phyloP scores from a whole-genome alignment of 345 rosid species.

The Hirschfeldia incana region DNA sequence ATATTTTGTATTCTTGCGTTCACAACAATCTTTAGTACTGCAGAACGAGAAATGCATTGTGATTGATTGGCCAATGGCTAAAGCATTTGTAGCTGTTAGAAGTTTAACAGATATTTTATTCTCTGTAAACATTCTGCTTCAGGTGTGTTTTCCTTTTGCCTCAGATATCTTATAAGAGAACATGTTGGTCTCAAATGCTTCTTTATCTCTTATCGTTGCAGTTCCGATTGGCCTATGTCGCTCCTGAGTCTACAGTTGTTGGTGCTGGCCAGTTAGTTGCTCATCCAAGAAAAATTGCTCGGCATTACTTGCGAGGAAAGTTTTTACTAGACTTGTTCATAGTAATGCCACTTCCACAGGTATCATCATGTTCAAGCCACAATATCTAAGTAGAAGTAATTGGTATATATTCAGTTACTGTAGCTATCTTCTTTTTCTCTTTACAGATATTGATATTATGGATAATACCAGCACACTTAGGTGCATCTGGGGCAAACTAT shows the following conservation, averaged over 20 bases:
- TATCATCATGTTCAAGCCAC: background rate
- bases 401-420: background rate
- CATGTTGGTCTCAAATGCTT: background rate
- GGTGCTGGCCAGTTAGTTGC: slow-evolving; percentile 92
- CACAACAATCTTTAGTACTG: background rate
- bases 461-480: slow-evolving; percentile 46
- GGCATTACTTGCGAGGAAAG: slow-evolving; percentile 57
- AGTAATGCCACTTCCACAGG: slow-evolving; percentile 79
- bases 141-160: slow-evolving; percentile 49
- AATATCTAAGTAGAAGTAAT: background rate
- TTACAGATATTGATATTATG: slow-evolving; percentile 56
- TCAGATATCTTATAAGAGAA: background rate
- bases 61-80: slow-evolving; percentile 51
- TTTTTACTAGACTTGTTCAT: slow-evolving; percentile 63
- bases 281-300: slow-evolving; percentile 73
- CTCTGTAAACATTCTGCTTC: slow-evolving; percentile 73
- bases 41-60: slow-evolving; percentile 59
- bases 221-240: slow-evolving; percentile 86
- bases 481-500: slow-evolving; percentile 57
- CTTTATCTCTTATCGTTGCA: slow-evolving; percentile 30
- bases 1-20: background rate
- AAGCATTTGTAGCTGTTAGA: slow-evolving; percentile 49
- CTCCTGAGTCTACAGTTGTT: slow-evolving; percentile 76
- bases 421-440: background rate
- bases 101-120: slow-evolving; percentile 66